These are phyloP conservation scores for Xenoacremonium recifei DNA, from an alignment of 2,329 filamentous ascomycete genomes.

Conservation along the genomic window DNA sequence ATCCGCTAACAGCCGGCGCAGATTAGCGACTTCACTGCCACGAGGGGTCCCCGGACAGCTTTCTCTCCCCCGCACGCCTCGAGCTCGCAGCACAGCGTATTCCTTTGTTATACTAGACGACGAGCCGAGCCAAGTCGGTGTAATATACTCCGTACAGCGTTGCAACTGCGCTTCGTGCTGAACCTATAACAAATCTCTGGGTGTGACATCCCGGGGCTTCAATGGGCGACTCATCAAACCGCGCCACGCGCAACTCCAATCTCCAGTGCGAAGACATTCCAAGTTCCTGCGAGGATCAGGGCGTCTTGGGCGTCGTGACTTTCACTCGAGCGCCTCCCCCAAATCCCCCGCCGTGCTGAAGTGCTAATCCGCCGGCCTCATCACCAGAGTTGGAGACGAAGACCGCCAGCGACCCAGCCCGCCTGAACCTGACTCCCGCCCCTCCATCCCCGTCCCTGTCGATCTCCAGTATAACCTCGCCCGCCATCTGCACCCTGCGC, in stretches of 20 bases:
- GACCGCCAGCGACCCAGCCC: neutral
- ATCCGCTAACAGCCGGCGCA: neutral
- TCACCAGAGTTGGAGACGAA: neutral
- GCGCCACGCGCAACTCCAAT: neutral
- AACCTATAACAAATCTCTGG: too few species aligned
- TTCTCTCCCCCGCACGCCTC: too few species aligned
- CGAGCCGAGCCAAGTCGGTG: too few species aligned
- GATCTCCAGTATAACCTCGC: conserved; percentile 7
- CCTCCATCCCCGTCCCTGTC: conserved; percentile 4
- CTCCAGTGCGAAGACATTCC: neutral
- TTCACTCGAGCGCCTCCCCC: neutral
- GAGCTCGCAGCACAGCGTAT: too few species aligned
- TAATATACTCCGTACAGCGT: too few species aligned
- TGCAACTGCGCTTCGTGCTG: too few species aligned
- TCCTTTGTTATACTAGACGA: too few species aligned
- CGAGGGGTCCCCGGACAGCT: too few species aligned
- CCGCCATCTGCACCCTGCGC: conserved; percentile 7
- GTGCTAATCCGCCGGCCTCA: neutral
- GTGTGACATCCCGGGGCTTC: too few species aligned
- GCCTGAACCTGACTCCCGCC: neutral
- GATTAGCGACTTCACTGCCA: neutral
- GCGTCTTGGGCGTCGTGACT: neutral
- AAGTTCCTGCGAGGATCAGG: neutral
- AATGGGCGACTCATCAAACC: neutral
- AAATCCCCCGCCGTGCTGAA: too few species aligned